These are phyloP conservation scores for Citrus sp. DNA, from an alignment of 345 rosid genomes.

Conservation along the genomic window DNA sequence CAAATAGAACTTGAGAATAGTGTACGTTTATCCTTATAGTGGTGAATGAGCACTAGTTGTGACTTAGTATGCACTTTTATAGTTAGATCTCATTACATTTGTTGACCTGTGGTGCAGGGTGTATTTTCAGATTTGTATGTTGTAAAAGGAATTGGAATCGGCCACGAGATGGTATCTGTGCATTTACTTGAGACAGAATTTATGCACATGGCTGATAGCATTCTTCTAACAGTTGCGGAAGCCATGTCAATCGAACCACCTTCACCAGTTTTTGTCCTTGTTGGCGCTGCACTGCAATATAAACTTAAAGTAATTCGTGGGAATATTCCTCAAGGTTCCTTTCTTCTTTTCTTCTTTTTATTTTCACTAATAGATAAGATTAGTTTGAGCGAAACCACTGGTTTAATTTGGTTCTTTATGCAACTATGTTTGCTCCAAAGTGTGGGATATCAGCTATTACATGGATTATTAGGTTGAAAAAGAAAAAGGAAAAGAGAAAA, in stretches of 20 bases:
- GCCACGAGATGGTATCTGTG: slow-evolving; percentile 85
- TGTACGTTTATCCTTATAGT: slow-evolving; percentile 38
- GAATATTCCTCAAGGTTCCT: slow-evolving; percentile 75
- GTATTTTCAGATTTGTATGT: slow-evolving; percentile 81
- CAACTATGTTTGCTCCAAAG: background rate
- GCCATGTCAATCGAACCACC: slow-evolving; percentile 93
- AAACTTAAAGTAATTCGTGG: slow-evolving; percentile 75
- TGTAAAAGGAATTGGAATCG: slow-evolving; percentile 77
- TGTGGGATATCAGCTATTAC: background rate
- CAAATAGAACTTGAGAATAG: slow-evolving; percentile 80
- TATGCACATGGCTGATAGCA: slow-evolving; percentile 58
- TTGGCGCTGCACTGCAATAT: slow-evolving; percentile 74
- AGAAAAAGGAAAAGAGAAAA: background rate
- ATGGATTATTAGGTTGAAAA: background rate
- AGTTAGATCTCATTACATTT: slow-evolving; percentile 13
- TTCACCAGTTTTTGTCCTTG: slow-evolving; percentile 78
- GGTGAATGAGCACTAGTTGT: background rate
- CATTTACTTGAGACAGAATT: slow-evolving; percentile 70
- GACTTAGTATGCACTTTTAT: background rate
- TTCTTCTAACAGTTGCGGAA: slow-evolving; percentile 90
- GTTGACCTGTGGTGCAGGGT: slow-evolving; percentile 53
- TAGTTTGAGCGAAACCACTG: background rate
- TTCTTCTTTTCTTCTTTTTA: slow-evolving; percentile 1
- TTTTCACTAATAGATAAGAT: background rate
- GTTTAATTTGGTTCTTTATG: background rate